phyloP scores from a whole-genome alignment of 2,329 filamentous ascomycete species.

The Neonectria magnoliae region DNA sequence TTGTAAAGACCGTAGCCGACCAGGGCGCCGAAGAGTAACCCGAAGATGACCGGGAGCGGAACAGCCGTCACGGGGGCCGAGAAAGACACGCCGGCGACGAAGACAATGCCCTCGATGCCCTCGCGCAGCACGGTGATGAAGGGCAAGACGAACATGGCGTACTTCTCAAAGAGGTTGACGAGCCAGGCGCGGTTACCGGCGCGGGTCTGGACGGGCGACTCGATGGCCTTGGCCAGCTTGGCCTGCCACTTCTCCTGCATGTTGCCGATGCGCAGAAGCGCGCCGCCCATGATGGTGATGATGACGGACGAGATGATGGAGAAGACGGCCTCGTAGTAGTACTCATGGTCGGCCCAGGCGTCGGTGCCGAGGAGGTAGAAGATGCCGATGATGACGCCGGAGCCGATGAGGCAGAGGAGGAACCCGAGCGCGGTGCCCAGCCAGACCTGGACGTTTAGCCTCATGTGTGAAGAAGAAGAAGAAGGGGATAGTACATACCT shows the following conservation, averaged over 20 bases:
- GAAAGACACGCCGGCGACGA: constrained; percentile 85
- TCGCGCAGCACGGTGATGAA: constrained; percentile 88
- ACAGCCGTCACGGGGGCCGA: constrained; percentile 79
- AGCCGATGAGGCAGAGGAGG: constrained; percentile 71
- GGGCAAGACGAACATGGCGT: constrained; percentile 86
- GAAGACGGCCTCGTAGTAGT: constrained; percentile 86
- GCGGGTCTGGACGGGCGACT: constrained; percentile 59
- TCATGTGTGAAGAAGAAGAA: neutral
- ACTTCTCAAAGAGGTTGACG: constrained; percentile 77
- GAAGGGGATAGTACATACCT: constrained; percentile 57
- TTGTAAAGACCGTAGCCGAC: constrained; percentile 83
- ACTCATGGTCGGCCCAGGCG: constrained; percentile 74
- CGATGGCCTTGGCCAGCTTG: constrained; percentile 78
- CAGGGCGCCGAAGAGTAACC: constrained; percentile 71
- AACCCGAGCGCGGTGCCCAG: constrained; percentile 51
- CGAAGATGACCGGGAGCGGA: constrained; percentile 79
- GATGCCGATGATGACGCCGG: constrained; percentile 74
- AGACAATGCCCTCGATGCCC: constrained; percentile 88
- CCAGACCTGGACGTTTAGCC: constrained; percentile 60
- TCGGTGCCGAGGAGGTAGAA: constrained; percentile 76
- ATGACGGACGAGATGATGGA: constrained; percentile 80
- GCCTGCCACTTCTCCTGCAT: constrained; percentile 87
- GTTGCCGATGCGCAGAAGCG: constrained; percentile 82
- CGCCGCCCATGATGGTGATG: constrained; percentile 84
- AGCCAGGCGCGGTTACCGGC: constrained; percentile 56